Percentiles rank a stretch among this genome's conserved stretches.
Conservation (phyloP, 148 eudicot genomes). For the Rhododendron ferrugineum region DNA sequence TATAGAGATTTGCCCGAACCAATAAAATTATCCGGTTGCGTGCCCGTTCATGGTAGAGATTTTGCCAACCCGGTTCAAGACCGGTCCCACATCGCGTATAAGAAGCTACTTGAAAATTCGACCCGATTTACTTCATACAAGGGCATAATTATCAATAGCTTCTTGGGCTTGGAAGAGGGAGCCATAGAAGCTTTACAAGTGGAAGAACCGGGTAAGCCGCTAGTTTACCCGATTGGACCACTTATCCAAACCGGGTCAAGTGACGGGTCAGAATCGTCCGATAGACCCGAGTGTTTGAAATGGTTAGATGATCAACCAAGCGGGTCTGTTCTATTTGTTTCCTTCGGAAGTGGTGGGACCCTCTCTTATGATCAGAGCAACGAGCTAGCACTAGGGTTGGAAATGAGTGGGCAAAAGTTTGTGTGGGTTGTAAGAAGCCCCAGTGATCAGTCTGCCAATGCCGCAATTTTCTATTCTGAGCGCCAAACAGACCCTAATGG, state of each 20-base stretch:
- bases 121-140: neutral
- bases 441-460: conserved; percentile 14
- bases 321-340: conserved; percentile 38
- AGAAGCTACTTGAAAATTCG: neutral
- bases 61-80: conserved; percentile 9
- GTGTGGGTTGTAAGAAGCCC: conserved; percentile 48
- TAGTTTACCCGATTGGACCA: conserved; percentile 33
- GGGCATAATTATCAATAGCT: conserved; percentile 27
- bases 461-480: conserved; percentile 10
- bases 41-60: conserved; percentile 9
- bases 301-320: conserved; percentile 52
- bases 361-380: conserved; percentile 32
- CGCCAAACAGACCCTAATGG: conserved; percentile 17
- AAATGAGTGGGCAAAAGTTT: conserved; percentile 35
- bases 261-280: neutral
- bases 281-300: conserved; percentile 13
- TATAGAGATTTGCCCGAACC: conserved; percentile 9
- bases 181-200: conserved; percentile 22
- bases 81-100: conserved; percentile 12
- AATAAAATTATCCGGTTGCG: conserved; percentile 11
- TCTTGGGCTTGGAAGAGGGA: conserved; percentile 26
- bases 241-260: conserved; percentile 17
- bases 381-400: conserved; percentile 52
- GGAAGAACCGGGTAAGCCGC: conserved; percentile 17
- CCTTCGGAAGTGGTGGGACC: conserved; percentile 58